Evolutionary conservation across 2,329 filamentous ascomycete genomes (phyloP), one percentile per base, ranked within the genome.

Genomic region (Beauveria pseudobassiana): DNA sequence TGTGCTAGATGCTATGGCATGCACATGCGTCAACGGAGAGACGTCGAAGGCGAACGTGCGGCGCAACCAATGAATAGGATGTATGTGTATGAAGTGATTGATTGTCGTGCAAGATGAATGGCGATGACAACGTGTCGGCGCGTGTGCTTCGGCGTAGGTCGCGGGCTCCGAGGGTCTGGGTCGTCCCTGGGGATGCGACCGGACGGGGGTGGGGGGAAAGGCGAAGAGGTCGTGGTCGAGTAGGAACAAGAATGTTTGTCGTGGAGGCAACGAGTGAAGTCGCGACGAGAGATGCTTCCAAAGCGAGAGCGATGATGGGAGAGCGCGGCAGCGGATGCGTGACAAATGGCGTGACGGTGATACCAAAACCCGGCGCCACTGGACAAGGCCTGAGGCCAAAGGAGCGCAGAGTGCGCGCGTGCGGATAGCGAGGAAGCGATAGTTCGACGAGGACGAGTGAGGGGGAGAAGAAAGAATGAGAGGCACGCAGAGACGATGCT

Each of bases 1-100:
- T 68, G 70, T 69, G 70, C 71, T 73, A 67, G 67, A 72, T 71
- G 73, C 73, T 79, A 77, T 80, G 72, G 78, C 78, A 79, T 80
- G 74, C 78, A 78, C 74, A 73, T 72, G 67, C 71, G 72, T 65
- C 63, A 26, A 59, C 22, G 45, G 50, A 18, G 16, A 38, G 46
- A 20, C 9, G 34, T 26, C 40, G 26, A 45, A 24, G 26, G 49
- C 34, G n/a, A 40, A 10, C 20, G 18, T 26, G 7, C 10, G 22
- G 46, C n/a, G 56, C 48, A 43, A n/a, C 18, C 22, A 30, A 26
- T 30, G 22, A 22, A n/a, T 45, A 24, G 3, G 18, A 51, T 51
- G 5, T n/a, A 16, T 22, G 34, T 14, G 34, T 18, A 14, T 14
- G 24, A 22, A 28, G 12, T 24, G 24, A 51, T 10, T 59, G 9